Evolutionary conservation across 2,329 filamentous ascomycete genomes (phyloP).

Genomic region (Colletotrichum cereale): DNA sequence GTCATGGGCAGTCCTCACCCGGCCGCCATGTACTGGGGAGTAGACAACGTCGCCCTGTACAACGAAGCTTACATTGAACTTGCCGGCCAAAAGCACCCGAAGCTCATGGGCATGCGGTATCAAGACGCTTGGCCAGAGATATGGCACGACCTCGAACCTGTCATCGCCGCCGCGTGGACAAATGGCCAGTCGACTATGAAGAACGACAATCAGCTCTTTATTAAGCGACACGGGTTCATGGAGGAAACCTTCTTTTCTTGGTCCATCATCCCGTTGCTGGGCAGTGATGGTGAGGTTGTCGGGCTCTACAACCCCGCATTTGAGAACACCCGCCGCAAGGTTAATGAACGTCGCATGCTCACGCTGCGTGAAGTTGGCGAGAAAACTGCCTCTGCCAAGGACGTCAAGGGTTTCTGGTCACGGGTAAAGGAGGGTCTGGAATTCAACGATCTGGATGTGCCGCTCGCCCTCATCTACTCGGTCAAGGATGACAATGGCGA

Average conservation of each 20-base stretch:
- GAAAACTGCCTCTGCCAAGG: slow-evolving; percentile 77
- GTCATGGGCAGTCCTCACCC: slow-evolving; percentile 85
- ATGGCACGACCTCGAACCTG: slow-evolving; percentile 76
- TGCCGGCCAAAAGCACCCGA: slow-evolving; percentile 82
- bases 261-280: slow-evolving; percentile 84
- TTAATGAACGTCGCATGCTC: slow-evolving; percentile 84
- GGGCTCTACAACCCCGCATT: slow-evolving; percentile 85
- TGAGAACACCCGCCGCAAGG: slow-evolving; percentile 82
- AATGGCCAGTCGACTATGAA: slow-evolving; percentile 87
- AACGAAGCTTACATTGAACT: slow-evolving; percentile 80
- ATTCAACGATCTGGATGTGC: slow-evolving; percentile 80
- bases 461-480: slow-evolving; percentile 83
- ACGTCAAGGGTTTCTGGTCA: slow-evolving; percentile 80
- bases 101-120: slow-evolving; percentile 80
- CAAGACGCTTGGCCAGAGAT: slow-evolving; percentile 79
- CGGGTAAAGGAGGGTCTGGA: slow-evolving; percentile 77
- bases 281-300: slow-evolving; percentile 78
- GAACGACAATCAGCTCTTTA: slow-evolving; percentile 82
- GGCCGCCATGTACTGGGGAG: slow-evolving; percentile 84
- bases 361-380: slow-evolving; percentile 84
- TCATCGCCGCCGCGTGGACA: slow-evolving; percentile 75
- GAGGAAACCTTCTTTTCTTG: slow-evolving; percentile 89
- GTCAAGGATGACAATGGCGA: slow-evolving; percentile 75
- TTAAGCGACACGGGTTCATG: slow-evolving; percentile 75
- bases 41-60: slow-evolving; percentile 75